phyloP scores from a whole-genome alignment of 2,329 filamentous ascomycete species.

The Aspergillus novoparasiticus region DNA sequence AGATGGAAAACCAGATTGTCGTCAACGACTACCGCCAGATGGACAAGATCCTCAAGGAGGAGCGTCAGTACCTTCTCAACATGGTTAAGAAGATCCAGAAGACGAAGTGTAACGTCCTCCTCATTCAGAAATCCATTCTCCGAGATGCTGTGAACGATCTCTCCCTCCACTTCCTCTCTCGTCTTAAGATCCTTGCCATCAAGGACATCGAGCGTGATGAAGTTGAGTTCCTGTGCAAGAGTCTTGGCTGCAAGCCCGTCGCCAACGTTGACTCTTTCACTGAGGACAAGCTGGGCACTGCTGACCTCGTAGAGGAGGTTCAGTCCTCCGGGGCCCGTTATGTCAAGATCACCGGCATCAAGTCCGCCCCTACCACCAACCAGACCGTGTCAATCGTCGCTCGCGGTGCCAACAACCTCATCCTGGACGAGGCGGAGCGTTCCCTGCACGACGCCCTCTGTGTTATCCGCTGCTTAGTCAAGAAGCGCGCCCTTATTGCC shows the following conservation, averaged over 20 bases:
- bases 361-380: constrained; percentile 63
- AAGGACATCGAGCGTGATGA: constrained; percentile 99
- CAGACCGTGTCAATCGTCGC: constrained; percentile 93
- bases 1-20: constrained; percentile 99
- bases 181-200: constrained; percentile 90
- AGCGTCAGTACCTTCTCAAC: constrained; percentile 95
- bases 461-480: constrained; percentile 94
- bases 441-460: constrained; percentile 96
- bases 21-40: constrained; percentile 99
- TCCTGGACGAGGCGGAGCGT: constrained; percentile 95
- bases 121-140: constrained; percentile 98
- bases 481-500: constrained; percentile 99
- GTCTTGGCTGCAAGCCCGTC: constrained; percentile 97
- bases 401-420: constrained; percentile 89
- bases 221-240: constrained; percentile 99
- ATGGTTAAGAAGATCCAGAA: constrained; percentile 99
- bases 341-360: constrained; percentile 93
- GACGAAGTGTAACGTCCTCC: constrained; percentile 96
- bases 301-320: constrained; percentile 91
- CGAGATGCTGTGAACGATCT: constrained; percentile 97
- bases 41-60: constrained; percentile 99
- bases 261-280: constrained; percentile 98
- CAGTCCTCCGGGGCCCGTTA: constrained; percentile 85
- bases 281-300: constrained; percentile 94
- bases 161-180: constrained; percentile 94